Conservation (phyloP, 176 grass and related monocot species). For the Ensete ventricosum region DNA sequence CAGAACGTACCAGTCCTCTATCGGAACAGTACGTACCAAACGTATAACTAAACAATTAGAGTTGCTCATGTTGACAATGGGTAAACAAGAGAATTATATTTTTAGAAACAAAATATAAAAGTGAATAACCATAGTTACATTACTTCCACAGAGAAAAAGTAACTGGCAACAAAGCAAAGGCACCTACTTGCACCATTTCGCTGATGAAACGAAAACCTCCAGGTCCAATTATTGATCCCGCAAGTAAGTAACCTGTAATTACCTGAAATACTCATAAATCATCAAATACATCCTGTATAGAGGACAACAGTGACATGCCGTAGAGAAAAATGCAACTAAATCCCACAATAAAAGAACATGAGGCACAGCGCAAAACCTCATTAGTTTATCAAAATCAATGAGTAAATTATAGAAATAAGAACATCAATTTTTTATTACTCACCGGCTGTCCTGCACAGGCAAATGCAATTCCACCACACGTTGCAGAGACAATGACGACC, state of each 20-base stretch:
- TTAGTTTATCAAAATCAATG: background rate
- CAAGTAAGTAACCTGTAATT: constrained; percentile 98
- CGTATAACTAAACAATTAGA: background rate
- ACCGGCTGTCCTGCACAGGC: constrained; percentile 97
- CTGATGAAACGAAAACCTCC: constrained; percentile 98
- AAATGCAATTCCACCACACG: constrained; percentile 94
- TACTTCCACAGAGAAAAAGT: background rate
- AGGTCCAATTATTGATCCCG: constrained; percentile 95
- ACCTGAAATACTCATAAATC: constrained; percentile 44
- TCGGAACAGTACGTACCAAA: too few species aligned
- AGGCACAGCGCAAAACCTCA: background rate
- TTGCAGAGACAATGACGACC: constrained; percentile 91
- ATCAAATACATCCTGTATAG: background rate
- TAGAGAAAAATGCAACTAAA: background rate
- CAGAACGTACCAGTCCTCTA: too few species aligned
- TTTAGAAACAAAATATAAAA: background rate
- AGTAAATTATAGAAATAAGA: background rate
- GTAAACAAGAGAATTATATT: background rate
- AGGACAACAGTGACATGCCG: background rate
- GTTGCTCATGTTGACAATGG: background rate
- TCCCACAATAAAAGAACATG: too few species aligned
- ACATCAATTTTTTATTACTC: background rate
- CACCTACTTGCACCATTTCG: constrained; percentile 99
- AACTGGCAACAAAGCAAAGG: constrained; percentile 32
- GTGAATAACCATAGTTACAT: background rate